Evolutionary conservation across 208 protist species (phyloP).

Genomic region (Acanthamoeba rhysodes): DNA sequence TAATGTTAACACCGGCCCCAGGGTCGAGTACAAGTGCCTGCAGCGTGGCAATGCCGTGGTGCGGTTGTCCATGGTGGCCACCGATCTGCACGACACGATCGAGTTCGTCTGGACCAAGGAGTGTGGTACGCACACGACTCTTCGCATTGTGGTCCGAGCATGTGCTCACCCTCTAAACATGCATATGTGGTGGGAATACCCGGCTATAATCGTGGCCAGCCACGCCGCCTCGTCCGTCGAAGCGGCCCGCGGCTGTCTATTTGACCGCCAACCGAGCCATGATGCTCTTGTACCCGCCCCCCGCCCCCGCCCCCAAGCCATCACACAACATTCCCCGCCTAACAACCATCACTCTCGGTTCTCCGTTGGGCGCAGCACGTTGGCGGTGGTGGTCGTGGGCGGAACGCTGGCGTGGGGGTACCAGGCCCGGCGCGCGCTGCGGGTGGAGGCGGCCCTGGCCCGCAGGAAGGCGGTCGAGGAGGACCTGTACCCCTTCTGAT

Average conservation of each 20-base stretch:
- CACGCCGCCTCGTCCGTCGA: neutral
- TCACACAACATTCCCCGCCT: neutral
- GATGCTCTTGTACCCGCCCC: neutral
- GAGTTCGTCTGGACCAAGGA: constrained; percentile 9
- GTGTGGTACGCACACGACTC: neutral
- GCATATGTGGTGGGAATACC: neutral
- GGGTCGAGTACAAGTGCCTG: constrained; percentile 13
- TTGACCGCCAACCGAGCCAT: neutral
- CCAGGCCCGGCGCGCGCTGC: too few relatives aligned
- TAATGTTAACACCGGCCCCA: neutral
- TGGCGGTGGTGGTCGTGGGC: too few relatives aligned
- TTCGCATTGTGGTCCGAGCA: neutral
- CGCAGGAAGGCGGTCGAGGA: too few relatives aligned
- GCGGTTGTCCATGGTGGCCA: neutral
- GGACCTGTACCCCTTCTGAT: too few relatives aligned
- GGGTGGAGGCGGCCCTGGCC: too few relatives aligned
- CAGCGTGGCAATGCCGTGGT: neutral
- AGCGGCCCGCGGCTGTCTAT: neutral
- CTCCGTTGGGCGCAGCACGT: neutral
- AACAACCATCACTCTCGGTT: neutral
- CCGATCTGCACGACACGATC: neutral
- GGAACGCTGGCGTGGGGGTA: too few relatives aligned
- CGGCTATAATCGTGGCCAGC: neutral
- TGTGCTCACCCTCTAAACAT: neutral
- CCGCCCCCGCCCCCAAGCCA: neutral